Conservation (phyloP, 768 basidiomycete genomes). For the Suillus fuscotomentosus region DNA sequence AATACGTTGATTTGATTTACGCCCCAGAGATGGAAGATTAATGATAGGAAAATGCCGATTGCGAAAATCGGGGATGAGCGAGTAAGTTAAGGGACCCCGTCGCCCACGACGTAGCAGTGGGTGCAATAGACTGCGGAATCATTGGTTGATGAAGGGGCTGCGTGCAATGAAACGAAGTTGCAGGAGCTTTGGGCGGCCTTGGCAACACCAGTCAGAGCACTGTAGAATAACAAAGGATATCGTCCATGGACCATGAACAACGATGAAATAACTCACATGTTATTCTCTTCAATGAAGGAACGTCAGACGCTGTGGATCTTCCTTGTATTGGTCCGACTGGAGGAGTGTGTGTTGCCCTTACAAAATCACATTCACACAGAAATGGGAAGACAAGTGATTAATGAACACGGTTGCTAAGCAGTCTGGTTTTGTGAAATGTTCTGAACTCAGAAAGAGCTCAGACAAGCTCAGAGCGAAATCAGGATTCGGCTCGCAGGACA, state of each 20-base stretch:
- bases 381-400: not conserved
- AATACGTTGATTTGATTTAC: not conserved
- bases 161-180: not conserved
- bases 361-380: not conserved
- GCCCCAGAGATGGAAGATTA: not conserved
- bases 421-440: conserved; percentile 2
- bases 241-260: not conserved
- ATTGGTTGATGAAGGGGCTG: not conserved
- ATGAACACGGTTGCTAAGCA: not conserved
- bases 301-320: not conserved
- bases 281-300: not conserved
- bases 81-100: not conserved
- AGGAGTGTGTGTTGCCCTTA: not conserved
- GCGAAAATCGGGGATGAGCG: not conserved
- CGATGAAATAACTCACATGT: not conserved
- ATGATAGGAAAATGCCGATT: not conserved
- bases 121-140: not conserved
- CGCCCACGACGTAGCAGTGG: not conserved
- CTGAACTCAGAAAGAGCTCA: conserved; percentile 8
- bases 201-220: not conserved
- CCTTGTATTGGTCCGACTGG: not conserved
- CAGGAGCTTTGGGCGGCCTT: not conserved
- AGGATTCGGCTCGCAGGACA: not conserved
- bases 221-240: not conserved
- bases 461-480: conserved; percentile 7